These are phyloP conservation scores for Tulasnella sp. DNA, from an alignment of 768 basidiomycete genomes.

Conservation along the genomic window DNA sequence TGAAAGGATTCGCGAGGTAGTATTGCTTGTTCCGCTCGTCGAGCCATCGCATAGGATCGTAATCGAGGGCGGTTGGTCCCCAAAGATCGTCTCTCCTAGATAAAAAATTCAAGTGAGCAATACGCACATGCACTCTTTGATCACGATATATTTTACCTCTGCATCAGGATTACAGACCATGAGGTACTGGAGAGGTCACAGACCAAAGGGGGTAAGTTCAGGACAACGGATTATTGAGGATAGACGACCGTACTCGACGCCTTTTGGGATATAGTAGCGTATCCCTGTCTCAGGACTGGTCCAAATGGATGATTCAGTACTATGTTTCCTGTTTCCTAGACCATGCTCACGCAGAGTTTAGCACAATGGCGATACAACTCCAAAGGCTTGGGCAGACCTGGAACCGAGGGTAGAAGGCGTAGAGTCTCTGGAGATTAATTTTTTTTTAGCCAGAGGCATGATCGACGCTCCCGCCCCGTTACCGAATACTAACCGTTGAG, in stretches of 20 bases:
- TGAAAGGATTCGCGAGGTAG: conserved; percentile 34
- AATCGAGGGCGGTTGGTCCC: conserved; percentile 67
- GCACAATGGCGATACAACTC: no score
- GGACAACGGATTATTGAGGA: neutral
- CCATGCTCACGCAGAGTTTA: no score
- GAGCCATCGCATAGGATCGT: conserved; percentile 71
- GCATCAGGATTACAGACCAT: no score
- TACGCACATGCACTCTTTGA: no score
- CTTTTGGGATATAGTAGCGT: conserved; percentile 13
- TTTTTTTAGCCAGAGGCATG: no score
- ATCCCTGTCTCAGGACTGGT: conserved; percentile 8
- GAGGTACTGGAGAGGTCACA: neutral
- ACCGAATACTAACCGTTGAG: conserved; percentile 39
- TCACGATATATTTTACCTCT: no score
- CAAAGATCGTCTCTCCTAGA: conserved; percentile 35
- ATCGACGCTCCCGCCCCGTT: no score
- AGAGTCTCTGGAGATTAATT: conserved; percentile 39
- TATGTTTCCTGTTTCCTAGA: neutral
- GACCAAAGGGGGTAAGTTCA: neutral
- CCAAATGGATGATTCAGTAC: neutral
- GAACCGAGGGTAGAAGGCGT: conserved; percentile 42
- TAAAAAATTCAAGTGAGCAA: no score
- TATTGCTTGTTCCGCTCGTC: conserved; percentile 33
- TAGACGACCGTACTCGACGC: neutral
- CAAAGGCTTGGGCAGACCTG: neutral